phyloP scores from a whole-genome alignment of 2,329 filamentous ascomycete genomes.

The Ophiostoma perfectum region DNA sequence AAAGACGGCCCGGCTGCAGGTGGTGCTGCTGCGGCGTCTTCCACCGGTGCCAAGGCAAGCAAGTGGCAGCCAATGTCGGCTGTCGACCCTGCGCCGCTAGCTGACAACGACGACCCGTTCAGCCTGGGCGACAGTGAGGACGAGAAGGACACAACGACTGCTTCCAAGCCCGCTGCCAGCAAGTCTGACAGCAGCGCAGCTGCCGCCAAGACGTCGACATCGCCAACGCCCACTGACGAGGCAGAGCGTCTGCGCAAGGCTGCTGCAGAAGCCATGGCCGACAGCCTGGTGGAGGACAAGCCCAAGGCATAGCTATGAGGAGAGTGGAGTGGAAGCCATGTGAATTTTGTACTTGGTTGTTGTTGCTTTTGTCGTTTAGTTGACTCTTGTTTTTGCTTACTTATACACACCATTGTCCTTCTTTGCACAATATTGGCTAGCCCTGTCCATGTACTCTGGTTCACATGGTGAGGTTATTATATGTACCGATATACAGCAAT shows the following conservation, averaged over 20 bases:
- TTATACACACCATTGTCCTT: slow-evolving; percentile 3
- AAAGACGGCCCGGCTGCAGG: slow-evolving; percentile 44
- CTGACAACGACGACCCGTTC: slow-evolving; percentile 93
- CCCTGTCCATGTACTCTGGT: not conserved
- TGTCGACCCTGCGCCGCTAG: slow-evolving; percentile 76
- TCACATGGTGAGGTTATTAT: not conserved
- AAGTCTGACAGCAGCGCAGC: slow-evolving; percentile 9
- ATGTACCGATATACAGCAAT: no score
- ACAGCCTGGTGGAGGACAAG: slow-evolving; percentile 30
- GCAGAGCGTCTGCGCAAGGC: slow-evolving; percentile 30
- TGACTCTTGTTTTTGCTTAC: not conserved
- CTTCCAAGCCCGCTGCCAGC: slow-evolving; percentile 8
- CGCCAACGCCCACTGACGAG: slow-evolving; percentile 23
- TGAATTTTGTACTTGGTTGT: not conserved
- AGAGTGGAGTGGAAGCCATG: not conserved
- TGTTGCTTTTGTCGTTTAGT: not conserved
- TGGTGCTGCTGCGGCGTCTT: not conserved
- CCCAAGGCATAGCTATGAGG: slow-evolving; percentile 19
- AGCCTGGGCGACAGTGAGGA: slow-evolving; percentile 94
- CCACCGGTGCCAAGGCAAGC: slow-evolving; percentile 59
- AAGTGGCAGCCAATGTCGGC: slow-evolving; percentile 95
- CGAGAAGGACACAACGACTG: slow-evolving; percentile 59
- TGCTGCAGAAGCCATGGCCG: slow-evolving; percentile 30
- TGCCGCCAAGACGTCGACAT: no score
- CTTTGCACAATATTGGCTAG: not conserved